Percentiles rank a stretch among this genome's conserved stretches.
Conservation (phyloP, 2,329 filamentous ascomycete species). For the Apiospora malaysiana region DNA sequence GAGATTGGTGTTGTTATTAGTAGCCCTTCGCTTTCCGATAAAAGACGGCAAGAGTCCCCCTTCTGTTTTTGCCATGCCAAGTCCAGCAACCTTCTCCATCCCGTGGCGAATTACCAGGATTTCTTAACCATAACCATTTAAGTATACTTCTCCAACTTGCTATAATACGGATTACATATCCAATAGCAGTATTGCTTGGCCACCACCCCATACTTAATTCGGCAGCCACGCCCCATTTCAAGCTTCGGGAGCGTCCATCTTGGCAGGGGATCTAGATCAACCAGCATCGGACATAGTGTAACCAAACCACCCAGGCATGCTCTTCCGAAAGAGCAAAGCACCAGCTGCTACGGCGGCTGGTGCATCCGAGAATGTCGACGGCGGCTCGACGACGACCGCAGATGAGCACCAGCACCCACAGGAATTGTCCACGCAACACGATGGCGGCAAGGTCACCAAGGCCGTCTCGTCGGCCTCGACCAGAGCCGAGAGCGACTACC, state of each 20-base stretch:
- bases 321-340: conserved; percentile 14
- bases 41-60: conserved; percentile 1
- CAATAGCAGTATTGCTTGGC: conserved; percentile 10
- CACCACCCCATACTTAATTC: neutral
- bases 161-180: neutral
- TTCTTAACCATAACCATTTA: neutral
- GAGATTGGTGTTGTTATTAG: neutral
- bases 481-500: conserved; percentile 38
- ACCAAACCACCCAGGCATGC: neutral
- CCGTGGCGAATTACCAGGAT: neutral
- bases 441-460: conserved; percentile 7
- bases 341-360: neutral
- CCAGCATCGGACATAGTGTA: neutral
- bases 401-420: neutral
- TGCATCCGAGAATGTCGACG: neutral
- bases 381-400: neutral
- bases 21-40: conserved; percentile 9
- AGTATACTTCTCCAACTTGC: no score
- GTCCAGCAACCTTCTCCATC: neutral
- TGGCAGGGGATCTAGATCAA: neutral
- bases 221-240: neutral
- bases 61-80: neutral
- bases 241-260: neutral
- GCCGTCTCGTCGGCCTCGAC: conserved; percentile 9
- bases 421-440: neutral